These are phyloP conservation scores for Purshia tridentata DNA, from an alignment of 306 rosid species.

Conservation along the genomic window DNA sequence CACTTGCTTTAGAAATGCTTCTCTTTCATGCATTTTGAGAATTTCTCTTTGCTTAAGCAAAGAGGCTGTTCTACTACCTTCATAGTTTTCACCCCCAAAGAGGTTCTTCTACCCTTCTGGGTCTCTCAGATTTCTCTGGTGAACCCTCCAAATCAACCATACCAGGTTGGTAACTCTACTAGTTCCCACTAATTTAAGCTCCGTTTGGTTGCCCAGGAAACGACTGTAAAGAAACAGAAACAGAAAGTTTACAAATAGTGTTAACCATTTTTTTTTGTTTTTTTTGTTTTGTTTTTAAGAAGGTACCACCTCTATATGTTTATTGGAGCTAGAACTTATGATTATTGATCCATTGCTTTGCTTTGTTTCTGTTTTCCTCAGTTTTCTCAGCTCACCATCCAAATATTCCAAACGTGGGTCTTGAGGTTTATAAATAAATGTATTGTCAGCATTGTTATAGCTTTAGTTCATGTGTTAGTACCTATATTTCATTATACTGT, in stretches of 20 bases:
- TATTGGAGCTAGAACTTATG: not conserved
- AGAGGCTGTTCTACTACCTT: constrained; percentile 5
- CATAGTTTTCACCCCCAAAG: too few relatives aligned
- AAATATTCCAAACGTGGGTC: not conserved
- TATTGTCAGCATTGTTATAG: constrained; percentile 2
- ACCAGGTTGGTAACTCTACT: constrained; percentile 13
- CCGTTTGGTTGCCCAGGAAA: constrained; percentile 24
- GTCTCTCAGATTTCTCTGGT: not conserved
- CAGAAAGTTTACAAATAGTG: not conserved
- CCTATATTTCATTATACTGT: constrained; percentile 10
- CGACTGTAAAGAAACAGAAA: constrained; percentile 6
- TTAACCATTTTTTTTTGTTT: not conserved
- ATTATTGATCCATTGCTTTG: not conserved
- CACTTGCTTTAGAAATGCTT: not conserved
- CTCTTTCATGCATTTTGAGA: not conserved
- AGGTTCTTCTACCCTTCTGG: constrained; percentile 7
- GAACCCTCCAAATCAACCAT: constrained; percentile 4
- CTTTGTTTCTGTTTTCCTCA: not conserved
- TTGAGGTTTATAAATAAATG: constrained; percentile 18
- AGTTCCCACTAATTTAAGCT: not conserved
- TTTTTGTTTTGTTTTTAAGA: not conserved
- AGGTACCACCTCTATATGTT: not conserved
- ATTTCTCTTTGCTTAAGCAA: constrained; percentile 1
- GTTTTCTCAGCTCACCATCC: not conserved
- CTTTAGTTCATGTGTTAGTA: not conserved